Percentiles rank a stretch among this genome's conserved stretches.
Conservation (phyloP, 352 stramenopile genomes). For the Globisporangium polare region DNA sequence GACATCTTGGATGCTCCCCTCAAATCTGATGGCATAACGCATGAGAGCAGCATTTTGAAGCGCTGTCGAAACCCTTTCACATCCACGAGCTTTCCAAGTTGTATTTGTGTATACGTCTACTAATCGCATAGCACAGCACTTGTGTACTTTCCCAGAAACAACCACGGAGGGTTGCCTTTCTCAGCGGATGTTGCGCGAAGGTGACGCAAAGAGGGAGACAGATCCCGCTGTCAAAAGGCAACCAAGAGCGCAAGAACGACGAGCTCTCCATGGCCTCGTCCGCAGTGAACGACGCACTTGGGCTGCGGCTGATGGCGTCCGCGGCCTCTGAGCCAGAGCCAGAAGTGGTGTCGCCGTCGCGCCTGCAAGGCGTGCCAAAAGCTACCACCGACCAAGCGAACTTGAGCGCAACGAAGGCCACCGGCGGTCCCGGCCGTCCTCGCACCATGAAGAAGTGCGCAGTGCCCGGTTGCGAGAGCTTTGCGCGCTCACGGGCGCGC, state of each 20-base stretch:
- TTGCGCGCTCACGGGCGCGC: slow-evolving; percentile 12
- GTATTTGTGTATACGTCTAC: no score
- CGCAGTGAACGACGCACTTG: not conserved
- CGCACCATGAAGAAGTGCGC: slow-evolving; percentile 14
- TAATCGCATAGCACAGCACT: no score
- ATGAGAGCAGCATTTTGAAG: no score
- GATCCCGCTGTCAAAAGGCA: not conserved
- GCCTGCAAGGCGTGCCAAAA: not conserved
- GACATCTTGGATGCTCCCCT: no score
- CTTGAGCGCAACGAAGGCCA: not conserved
- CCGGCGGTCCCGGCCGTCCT: not conserved
- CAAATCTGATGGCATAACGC: no score
- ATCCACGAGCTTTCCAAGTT: no score
- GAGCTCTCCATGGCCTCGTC: not conserved
- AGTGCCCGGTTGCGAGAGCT: slow-evolving; percentile 8
- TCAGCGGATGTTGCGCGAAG: slow-evolving; percentile 4
- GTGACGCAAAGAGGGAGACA: not conserved
- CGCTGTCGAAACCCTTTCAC: no score
- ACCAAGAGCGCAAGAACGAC: not conserved
- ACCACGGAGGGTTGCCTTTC: slow-evolving; percentile 7
- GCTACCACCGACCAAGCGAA: not conserved
- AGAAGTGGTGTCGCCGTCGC: not conserved
- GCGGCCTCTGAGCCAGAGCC: not conserved
- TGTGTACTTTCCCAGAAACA: no score
- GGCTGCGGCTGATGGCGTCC: not conserved